Conservation (phyloP, 805 yeast species). For the Saccharomycopsis amapae region DNA sequence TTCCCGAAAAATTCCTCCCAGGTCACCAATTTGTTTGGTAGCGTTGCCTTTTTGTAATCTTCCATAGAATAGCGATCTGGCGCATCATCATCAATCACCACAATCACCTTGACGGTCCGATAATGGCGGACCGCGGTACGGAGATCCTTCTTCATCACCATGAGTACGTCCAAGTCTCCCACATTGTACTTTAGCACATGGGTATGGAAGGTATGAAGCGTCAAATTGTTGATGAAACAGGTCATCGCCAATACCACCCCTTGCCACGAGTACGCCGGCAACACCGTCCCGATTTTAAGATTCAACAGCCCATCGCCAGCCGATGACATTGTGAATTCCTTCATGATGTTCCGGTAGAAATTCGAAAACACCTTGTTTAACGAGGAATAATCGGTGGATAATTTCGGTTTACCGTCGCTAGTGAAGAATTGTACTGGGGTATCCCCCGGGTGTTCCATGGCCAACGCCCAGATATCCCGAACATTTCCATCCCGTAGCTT, state of each 20-base stretch:
- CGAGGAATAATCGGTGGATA: constrained; percentile 3
- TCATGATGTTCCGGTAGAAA: not conserved
- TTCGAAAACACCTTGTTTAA: constrained; percentile 11
- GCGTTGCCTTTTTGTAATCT: not conserved
- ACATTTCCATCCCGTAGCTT: constrained; percentile 53
- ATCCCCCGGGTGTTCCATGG: constrained; percentile 13
- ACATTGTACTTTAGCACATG: constrained; percentile 1
- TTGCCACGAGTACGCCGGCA: constrained; percentile 13
- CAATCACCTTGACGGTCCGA: constrained; percentile 3
- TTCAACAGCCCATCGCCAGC: not conserved
- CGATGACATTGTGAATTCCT: not conserved
- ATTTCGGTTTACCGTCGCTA: constrained; percentile 5
- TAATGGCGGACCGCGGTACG: constrained; percentile 7
- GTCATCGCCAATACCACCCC: constrained; percentile 16
- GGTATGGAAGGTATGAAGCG: constrained; percentile 15
- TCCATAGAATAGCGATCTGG: not conserved
- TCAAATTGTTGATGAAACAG: constrained; percentile 16
- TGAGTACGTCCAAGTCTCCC: constrained; percentile 9
- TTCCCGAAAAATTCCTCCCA: constrained; percentile 15
- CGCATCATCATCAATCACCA: constrained; percentile 4
- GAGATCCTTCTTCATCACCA: constrained; percentile 5
- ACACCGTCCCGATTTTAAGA: constrained; percentile 5
- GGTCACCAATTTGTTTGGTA: not conserved
- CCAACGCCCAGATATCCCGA: constrained; percentile 48
- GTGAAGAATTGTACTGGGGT: not conserved